A percentile compares a stretch with the other conserved stretches of the same genome.
Conservation (phyloP, 352 stramenopile genomes). For the Thalassiosira mediterranea region DNA sequence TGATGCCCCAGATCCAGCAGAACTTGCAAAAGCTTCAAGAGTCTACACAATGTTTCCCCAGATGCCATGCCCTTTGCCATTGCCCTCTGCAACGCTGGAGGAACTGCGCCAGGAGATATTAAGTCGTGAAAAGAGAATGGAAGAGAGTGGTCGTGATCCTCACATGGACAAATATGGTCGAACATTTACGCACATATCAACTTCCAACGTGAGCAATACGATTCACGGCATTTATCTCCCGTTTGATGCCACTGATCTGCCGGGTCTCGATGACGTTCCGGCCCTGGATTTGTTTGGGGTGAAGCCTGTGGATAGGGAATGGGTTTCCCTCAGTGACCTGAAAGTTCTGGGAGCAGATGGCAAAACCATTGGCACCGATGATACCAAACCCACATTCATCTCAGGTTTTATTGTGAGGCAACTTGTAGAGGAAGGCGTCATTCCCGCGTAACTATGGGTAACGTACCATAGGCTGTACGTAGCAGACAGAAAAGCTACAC, state of each 20-base stretch:
- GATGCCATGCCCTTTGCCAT: slow-evolving; percentile 54
- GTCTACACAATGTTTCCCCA: slow-evolving; percentile 62
- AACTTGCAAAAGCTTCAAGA: slow-evolving; percentile 19
- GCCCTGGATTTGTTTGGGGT: slow-evolving; percentile 55
- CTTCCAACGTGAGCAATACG: slow-evolving; percentile 58
- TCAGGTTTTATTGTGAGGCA: slow-evolving; percentile 55
- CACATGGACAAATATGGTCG: slow-evolving; percentile 48
- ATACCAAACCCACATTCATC: slow-evolving; percentile 57
- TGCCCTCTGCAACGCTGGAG: slow-evolving; percentile 28
- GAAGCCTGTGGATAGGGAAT: slow-evolving; percentile 33
- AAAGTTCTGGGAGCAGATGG: slow-evolving; percentile 22
- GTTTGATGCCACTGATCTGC: slow-evolving; percentile 37
- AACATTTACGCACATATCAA: slow-evolving; percentile 57
- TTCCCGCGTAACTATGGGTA: slow-evolving; percentile 14
- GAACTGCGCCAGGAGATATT: slow-evolving; percentile 46
- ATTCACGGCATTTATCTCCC: slow-evolving; percentile 58
- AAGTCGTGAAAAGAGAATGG: slow-evolving; percentile 36
- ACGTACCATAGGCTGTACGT: too few species aligned
- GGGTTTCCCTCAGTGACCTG: slow-evolving; percentile 43
- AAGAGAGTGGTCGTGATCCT: slow-evolving; percentile 42
- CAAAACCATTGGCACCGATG: slow-evolving; percentile 23
- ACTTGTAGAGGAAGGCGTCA: slow-evolving; percentile 50
- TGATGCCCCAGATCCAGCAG: slow-evolving; percentile 11
- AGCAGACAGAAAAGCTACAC: too few species aligned
- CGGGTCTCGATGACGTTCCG: slow-evolving; percentile 26